Base-by-base conservation (phyloP, 2,329 filamentous ascomycete genomes). In the Peltaster fructicola region DNA sequence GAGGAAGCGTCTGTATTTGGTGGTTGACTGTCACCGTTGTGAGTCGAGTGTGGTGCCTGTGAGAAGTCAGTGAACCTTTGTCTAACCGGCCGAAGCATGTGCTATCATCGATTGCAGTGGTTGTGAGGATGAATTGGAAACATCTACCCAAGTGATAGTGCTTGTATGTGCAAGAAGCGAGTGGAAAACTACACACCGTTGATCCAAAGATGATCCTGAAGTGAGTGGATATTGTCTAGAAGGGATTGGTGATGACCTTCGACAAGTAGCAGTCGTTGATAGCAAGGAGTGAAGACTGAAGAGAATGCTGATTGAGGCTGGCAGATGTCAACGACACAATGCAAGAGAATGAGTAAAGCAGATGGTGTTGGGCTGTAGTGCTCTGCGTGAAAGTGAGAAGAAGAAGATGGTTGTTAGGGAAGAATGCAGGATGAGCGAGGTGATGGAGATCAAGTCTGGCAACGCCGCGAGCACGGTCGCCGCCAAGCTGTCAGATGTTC, bases 211-310 rank as follows among this genome's bases (percentile, higher is more conserved):
- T n/a, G n/a, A n/a, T 28, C 28, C 27, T 35, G 34, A 31, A 30
- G 31, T 30, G 29, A 31, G 37, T 36, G 37, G 37, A 40, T 37
- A 34, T 28, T 21, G 33, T 40, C n/a, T n/a, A n/a, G n/a, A 92
- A 95, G 74, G 93, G 93, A 73, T 95, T 93, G 72, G 82, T 93
- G 75, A 93, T 93, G 63, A 81, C 90, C 77, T 84, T 82, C 59
- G 84, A 84, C 56, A 84, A 93, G 75, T 93, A 95, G 29, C 26
- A 22, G 32, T 20, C 24, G 29, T 29, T 21, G 25, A 26, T 27
- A 25, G 26, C 24, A 25, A 25, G 26, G 30, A 24, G 31, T 32
- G 28, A 25, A 30, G 27, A 33, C 30, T 36, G 36, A 37, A 30
- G 36, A 37, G 30, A 33, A 35, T 33, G 35, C 23, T 29, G 31